Base-by-base conservation (phyloP, 768 basidiomycete genomes). In the Boletus subcaerulescens region DNA sequence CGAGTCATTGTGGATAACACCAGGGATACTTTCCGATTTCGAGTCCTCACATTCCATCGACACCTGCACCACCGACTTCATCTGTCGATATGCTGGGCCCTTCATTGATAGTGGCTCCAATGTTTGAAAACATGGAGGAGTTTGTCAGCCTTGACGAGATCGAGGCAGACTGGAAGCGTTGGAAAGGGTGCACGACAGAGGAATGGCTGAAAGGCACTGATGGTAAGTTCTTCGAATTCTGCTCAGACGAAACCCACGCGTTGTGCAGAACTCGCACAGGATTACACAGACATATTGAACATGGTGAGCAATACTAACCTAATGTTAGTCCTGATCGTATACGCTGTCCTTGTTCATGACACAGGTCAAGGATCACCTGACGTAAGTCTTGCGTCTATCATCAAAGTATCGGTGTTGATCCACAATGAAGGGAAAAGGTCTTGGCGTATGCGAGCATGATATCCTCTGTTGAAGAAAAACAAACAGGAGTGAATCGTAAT, bases 121-220 rank as follows among this genome's bases (percentile, higher is more conserved):
- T 70, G 5, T 59, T 70, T 20, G 59, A 58, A 40, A 51, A 59
- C 26, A n/a, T 70, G 8, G 57, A 38, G 5, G 60, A 62, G 15
- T 56, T 60, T 33, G 12, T 70, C n/a, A 60, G n/a, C 22, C 50
- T 58, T 3, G 65, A 60, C 11, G 65, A 66, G n/a, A 60, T 63
- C 17, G 56, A 55, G 31, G 53, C 53, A 7, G 57, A 59, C 14
- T 64, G 68, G 56, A 68, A 60, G 39, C 60, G 56, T 48, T 70
- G 70, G 70, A 62, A 42, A 38, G 62, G 60, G 13, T 68, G 69
- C 35, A 59, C 68, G 10, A 65, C 44, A 36, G 69, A 70, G 18
- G 68, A 70, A 45, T 70, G 69, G 70, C 20, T 72, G 22, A 64
- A 66, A 48, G 69, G 61, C 18, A 53, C 61, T 18, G 70, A 72